Conservation (phyloP, 345 rosid species). For the Lepidium didymum region DNA sequence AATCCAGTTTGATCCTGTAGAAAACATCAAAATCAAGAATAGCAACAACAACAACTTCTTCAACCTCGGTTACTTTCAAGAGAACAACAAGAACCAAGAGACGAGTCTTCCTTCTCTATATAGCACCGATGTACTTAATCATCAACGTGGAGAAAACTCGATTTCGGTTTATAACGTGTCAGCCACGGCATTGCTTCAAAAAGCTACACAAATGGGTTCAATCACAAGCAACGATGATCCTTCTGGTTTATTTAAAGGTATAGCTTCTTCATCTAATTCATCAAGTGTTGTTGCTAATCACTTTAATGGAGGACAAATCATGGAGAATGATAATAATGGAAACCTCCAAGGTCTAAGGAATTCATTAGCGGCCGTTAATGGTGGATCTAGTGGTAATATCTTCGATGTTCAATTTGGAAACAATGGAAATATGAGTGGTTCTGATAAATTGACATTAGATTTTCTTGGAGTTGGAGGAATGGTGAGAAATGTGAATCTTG, state of each 20-base stretch:
- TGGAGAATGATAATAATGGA: constrained; percentile 34
- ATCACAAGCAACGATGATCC: constrained; percentile 21
- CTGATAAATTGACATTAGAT: constrained; percentile 66
- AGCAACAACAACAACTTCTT: constrained; percentile 33
- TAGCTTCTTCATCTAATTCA: constrained; percentile 37
- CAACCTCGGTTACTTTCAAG: constrained; percentile 55
- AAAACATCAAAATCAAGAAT: constrained; percentile 25
- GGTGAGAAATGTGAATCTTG: constrained; percentile 38
- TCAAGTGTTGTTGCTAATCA: constrained; percentile 16
- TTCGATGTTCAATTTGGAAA: constrained; percentile 24
- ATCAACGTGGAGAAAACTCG: constrained; percentile 38
- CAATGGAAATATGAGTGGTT: constrained; percentile 36
- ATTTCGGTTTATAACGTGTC: constrained; percentile 48
- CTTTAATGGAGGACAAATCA: constrained; percentile 25
- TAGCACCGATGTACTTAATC: constrained; percentile 23
- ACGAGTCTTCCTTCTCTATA: constrained; percentile 24
- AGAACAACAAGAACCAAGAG: constrained; percentile 24
- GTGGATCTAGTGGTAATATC: constrained; percentile 24
- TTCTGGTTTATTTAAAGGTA: constrained; percentile 46
- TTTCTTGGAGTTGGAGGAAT: constrained; percentile 79
- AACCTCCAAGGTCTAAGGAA: constrained; percentile 62
- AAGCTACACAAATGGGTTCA: constrained; percentile 87
- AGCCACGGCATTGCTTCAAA: constrained; percentile 78
- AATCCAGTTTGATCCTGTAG: constrained; percentile 22
- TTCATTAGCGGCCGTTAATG: constrained; percentile 35